phyloP scores from a whole-genome alignment of 2,329 filamentous ascomycete species.

The Fusarium dimerum region DNA sequence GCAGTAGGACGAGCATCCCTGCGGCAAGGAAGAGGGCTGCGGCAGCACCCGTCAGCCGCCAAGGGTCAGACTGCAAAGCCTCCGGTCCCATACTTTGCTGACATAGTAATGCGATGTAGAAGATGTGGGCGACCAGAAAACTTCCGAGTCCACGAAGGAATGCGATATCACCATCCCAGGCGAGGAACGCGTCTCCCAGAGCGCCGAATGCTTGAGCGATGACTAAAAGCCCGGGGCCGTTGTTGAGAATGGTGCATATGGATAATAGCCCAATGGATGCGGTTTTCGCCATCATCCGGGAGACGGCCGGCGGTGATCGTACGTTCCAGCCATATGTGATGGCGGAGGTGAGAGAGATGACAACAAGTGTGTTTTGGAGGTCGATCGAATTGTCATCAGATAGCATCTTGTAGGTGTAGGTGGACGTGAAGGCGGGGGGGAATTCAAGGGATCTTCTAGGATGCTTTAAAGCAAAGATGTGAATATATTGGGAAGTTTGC shows the following conservation, averaged over 20 bases:
- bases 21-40: constrained; percentile 25
- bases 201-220: constrained; percentile 34
- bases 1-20: constrained; percentile 28
- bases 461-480: too few species aligned
- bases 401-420: not conserved
- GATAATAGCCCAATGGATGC: constrained; percentile 34
- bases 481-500: too few species aligned
- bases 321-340: constrained; percentile 20
- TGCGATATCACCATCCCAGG: constrained; percentile 33
- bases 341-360: constrained; percentile 7
- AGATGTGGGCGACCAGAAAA: constrained; percentile 36
- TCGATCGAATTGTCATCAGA: not conserved
- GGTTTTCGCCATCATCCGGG: constrained; percentile 35
- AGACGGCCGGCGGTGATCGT: constrained; percentile 22
- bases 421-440: not conserved
- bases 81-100: constrained; percentile 8
- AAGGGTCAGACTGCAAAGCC: constrained; percentile 8
- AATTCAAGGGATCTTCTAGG: too few species aligned
- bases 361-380: not conserved
- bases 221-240: constrained; percentile 22
- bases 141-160: constrained; percentile 36
- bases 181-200: constrained; percentile 39
- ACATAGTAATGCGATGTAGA: constrained; percentile 35
- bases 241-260: constrained; percentile 12
- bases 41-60: constrained; percentile 15